Evolutionary conservation across 805 yeast species (phyloP).

Genomic region (Starmera amethionina): DNA sequence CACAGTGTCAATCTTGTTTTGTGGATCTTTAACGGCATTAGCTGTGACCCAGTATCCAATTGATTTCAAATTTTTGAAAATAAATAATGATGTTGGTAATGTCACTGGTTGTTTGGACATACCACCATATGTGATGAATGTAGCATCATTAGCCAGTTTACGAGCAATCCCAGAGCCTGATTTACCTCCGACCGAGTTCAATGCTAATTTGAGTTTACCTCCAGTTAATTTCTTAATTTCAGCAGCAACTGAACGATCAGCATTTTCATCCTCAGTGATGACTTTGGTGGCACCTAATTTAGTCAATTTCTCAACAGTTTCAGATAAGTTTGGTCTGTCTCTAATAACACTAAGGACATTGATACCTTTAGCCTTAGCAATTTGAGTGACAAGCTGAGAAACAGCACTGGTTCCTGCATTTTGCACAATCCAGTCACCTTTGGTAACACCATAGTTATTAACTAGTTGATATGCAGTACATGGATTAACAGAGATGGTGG

Average conservation of each 20-base stretch:
- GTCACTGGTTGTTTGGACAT: constrained; percentile 94
- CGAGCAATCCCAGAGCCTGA: constrained; percentile 76
- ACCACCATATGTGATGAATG: constrained; percentile 89
- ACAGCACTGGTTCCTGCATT: constrained; percentile 97
- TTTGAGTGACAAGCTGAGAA: constrained; percentile 83
- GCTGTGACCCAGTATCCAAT: constrained; percentile 92
- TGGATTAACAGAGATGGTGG: constrained; percentile 89
- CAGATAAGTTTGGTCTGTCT: constrained; percentile 72
- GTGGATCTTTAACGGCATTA: constrained; percentile 50
- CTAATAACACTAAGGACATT: constrained; percentile 85
- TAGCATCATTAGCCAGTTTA: constrained; percentile 65
- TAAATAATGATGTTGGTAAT: constrained; percentile 82
- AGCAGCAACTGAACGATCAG: constrained; percentile 54
- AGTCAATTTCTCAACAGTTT: constrained; percentile 41
- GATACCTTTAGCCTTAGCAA: constrained; percentile 67
- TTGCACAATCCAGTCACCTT: constrained; percentile 83
- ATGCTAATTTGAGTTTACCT: constrained; percentile 58
- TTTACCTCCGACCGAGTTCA: constrained; percentile 92
- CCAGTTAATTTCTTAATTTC: constrained; percentile 46
- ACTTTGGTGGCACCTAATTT: constrained; percentile 76
- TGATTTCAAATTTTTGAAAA: constrained; percentile 79
- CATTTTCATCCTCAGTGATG: constrained; percentile 79
- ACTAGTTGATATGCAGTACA: constrained; percentile 87
- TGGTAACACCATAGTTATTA: constrained; percentile 39
- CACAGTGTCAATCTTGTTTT: constrained; percentile 46